These are phyloP conservation scores for Globisporangium takayamanum DNA, from an alignment of 352 stramenopile genomes.

Conservation along the genomic window DNA sequence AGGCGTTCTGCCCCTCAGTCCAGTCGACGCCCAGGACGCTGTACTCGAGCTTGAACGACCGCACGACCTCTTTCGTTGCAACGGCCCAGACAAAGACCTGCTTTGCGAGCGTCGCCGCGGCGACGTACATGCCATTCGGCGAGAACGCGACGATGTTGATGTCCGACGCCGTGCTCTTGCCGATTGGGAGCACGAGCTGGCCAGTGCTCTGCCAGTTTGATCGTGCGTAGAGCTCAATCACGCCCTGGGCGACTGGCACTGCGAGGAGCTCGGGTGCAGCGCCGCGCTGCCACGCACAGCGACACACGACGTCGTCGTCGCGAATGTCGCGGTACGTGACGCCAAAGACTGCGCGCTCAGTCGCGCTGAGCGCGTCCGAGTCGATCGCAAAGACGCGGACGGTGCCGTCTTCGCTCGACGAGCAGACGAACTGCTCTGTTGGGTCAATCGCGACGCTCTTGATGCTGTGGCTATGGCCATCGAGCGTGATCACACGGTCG, in stretches of 20 bases:
- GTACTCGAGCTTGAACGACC: conserved; percentile 58
- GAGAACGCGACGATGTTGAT: conserved; percentile 73
- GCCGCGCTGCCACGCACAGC: conserved; percentile 56
- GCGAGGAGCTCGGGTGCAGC: conserved; percentile 31
- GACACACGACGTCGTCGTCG: conserved; percentile 55
- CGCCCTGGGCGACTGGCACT: conserved; percentile 54
- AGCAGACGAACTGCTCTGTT: conserved; percentile 54
- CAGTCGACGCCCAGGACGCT: conserved; percentile 51
- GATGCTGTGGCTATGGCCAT: conserved; percentile 54
- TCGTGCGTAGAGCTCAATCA: conserved; percentile 57
- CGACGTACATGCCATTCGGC: conserved; percentile 71
- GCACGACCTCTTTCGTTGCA: conserved; percentile 38
- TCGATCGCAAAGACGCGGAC: conserved; percentile 66
- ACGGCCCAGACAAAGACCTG: conserved; percentile 72
- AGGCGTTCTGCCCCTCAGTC: conserved; percentile 38
- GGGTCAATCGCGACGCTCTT: conserved; percentile 74
- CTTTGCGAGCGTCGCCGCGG: conserved; percentile 55
- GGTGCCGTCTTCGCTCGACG: conserved; percentile 55
- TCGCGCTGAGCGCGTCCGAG: conserved; percentile 27
- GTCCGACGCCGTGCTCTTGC: conserved; percentile 46
- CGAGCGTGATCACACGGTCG: conserved; percentile 54
- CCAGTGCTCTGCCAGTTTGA: conserved; percentile 35
- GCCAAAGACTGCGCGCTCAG: conserved; percentile 37
- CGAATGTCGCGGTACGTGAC: conserved; percentile 55
- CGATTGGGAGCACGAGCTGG: conserved; percentile 49